These are phyloP conservation scores for Echium plantagineum DNA, from an alignment of 257 asterid species.

Conservation along the genomic window DNA sequence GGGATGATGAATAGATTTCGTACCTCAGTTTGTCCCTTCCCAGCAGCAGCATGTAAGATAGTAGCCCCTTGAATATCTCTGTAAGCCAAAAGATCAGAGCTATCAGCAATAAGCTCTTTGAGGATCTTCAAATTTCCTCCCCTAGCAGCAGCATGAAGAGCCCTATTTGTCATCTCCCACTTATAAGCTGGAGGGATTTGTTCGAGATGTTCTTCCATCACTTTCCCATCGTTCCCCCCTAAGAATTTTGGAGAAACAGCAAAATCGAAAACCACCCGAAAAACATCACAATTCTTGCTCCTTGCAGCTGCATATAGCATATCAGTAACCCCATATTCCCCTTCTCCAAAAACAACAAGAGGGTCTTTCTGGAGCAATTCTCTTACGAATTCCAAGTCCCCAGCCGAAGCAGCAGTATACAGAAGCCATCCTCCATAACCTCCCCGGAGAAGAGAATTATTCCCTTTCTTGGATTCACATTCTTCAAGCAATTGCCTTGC, in stretches of 20 bases:
- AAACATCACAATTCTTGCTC: slow-evolving; percentile 59
- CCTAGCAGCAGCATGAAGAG: slow-evolving; percentile 85
- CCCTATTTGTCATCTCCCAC: slow-evolving; percentile 75
- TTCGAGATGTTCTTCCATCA: slow-evolving; percentile 31
- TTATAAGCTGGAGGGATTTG: slow-evolving; percentile 66
- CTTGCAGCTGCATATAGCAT: slow-evolving; percentile 77
- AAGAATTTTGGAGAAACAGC: slow-evolving; percentile 58
- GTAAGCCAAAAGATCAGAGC: slow-evolving; percentile 48
- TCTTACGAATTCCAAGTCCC: slow-evolving; percentile 53
- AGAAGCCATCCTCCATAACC: slow-evolving; percentile 94
- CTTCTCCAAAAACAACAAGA: slow-evolving; percentile 79
- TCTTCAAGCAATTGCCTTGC: slow-evolving; percentile 51
- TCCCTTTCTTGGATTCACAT: slow-evolving; percentile 48
- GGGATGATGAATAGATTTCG: slow-evolving; percentile 1
- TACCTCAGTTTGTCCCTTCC: slow-evolving; percentile 80
- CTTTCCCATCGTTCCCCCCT: slow-evolving; percentile 15
- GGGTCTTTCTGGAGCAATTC: slow-evolving; percentile 71
- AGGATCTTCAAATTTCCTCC: slow-evolving; percentile 69
- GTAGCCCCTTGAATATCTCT: slow-evolving; percentile 73
- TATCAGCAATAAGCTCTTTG: slow-evolving; percentile 57
- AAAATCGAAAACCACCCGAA: slow-evolving; percentile 46
- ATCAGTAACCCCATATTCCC: slow-evolving; percentile 89
- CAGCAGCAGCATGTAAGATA: slow-evolving; percentile 82
- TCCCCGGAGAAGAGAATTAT: slow-evolving; percentile 51
- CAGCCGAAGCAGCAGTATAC: slow-evolving; percentile 96